Evolutionary conservation across 2,329 filamentous ascomycete species (phyloP).

Genomic region (Aspergillus sp.): DNA sequence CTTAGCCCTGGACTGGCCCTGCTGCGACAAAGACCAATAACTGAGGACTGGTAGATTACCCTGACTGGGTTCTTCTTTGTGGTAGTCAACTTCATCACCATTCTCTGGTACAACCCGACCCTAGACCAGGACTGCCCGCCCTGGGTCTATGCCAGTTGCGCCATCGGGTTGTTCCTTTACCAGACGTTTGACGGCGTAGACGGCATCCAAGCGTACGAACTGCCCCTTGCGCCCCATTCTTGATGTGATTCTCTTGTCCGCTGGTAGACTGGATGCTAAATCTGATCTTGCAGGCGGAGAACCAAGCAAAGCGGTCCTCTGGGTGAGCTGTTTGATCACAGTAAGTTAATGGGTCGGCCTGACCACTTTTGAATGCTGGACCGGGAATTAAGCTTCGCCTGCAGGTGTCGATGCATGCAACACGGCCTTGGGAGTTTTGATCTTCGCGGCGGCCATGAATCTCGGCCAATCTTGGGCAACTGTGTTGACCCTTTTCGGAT

Average conservation of each 20-base stretch:
- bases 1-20: conserved; percentile 8
- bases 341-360: conserved; percentile 43
- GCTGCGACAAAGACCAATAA: conserved; percentile 15
- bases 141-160: conserved; percentile 96
- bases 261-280: conserved; percentile 13
- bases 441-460: conserved; percentile 92
- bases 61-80: conserved; percentile 89
- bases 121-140: conserved; percentile 89
- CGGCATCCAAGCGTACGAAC: conserved; percentile 79
- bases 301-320: conserved; percentile 91
- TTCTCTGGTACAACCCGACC: conserved; percentile 95
- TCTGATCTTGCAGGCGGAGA: conserved; percentile 61
- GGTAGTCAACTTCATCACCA: conserved; percentile 81
- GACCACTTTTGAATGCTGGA: neutral
- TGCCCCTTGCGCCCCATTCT: conserved; percentile 26
- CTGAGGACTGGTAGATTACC: conserved; percentile 64
- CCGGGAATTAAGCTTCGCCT: conserved; percentile 1
- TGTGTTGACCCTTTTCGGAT: conserved; percentile 77
- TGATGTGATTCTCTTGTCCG: neutral
- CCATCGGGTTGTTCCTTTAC: conserved; percentile 86
- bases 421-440: conserved; percentile 86
- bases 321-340: conserved; percentile 96
- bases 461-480: conserved; percentile 91
- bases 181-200: conserved; percentile 99
- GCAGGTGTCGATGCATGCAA: conserved; percentile 86